A percentile compares a stretch with the other conserved stretches of the same genome.
These are phyloP conservation scores for Metroxylon sagu DNA, from an alignment of 176 grass and related monocot genomes.

Conservation along the genomic window DNA sequence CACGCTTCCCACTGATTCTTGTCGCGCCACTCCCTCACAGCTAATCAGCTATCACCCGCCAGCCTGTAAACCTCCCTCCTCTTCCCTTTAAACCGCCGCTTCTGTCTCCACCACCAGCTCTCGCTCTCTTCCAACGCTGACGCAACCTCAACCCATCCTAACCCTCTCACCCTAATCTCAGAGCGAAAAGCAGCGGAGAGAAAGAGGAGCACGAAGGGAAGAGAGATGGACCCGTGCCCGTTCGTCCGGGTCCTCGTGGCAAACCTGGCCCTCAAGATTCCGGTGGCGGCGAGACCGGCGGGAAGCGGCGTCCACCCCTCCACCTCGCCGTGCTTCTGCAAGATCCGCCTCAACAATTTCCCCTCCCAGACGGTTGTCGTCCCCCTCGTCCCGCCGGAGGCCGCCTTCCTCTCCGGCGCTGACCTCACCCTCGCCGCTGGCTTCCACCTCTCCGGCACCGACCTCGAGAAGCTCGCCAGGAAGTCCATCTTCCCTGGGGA, in stretches of 20 bases:
- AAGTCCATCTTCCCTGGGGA: slow-evolving; percentile 44
- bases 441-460: background rate
- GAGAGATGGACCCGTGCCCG: slow-evolving; percentile 80
- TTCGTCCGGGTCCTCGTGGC: slow-evolving; percentile 90
- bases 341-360: slow-evolving; percentile 65
- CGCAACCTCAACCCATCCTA: too few relatives aligned
- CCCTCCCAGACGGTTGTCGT: slow-evolving; percentile 40
- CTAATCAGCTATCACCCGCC: too few relatives aligned
- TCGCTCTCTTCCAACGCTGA: too few relatives aligned
- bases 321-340: slow-evolving; percentile 58
- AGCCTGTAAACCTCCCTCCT: too few relatives aligned
- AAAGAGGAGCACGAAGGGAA: too few relatives aligned
- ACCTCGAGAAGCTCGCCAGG: slow-evolving; percentile 12
- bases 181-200: too few relatives aligned
- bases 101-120: too few relatives aligned
- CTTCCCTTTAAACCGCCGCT: too few relatives aligned
- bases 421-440: background rate
- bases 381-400: slow-evolving; percentile 29
- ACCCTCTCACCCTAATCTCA: too few relatives aligned
- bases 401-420: slow-evolving; percentile 7
- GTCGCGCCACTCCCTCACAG: too few relatives aligned
- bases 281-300: slow-evolving; percentile 21
- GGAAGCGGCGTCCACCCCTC: slow-evolving; percentile 61
- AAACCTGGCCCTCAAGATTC: slow-evolving; percentile 71
- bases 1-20: too few relatives aligned